These are phyloP conservation scores for Neospora caninum DNA, from an alignment of 169 alveolate species.

Conservation along the genomic window DNA sequence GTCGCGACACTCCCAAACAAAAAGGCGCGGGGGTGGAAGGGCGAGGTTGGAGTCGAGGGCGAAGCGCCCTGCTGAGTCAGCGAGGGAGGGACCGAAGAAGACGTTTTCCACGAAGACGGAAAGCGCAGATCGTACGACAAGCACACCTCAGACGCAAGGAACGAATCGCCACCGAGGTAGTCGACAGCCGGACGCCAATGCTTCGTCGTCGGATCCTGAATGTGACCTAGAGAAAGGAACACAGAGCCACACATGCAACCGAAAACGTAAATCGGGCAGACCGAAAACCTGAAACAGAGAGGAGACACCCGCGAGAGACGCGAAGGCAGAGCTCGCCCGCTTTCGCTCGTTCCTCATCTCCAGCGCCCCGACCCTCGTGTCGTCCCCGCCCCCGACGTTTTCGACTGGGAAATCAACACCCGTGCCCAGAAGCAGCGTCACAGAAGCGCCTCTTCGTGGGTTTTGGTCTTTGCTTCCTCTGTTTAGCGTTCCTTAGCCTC, in stretches of 20 bases:
- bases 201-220: constrained; percentile 8
- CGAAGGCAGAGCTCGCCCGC: no score
- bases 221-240: not conserved
- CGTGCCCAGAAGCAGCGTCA: no score
- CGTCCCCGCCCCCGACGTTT: no score
- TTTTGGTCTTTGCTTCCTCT: no score
- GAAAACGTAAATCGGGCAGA: not conserved
- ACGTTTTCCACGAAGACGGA: not conserved
- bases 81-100: constrained; percentile 4
- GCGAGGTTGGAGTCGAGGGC: not conserved
- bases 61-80: not conserved
- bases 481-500: no score
- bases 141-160: constrained; percentile 25
- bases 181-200: constrained; percentile 24
- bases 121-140: constrained; percentile 29
- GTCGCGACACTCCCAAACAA: constrained; percentile 23
- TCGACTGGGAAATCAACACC: no score
- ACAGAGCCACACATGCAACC: not conserved
- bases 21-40: constrained; percentile 32
- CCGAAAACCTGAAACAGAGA: not conserved
- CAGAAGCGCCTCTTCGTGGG: no score
- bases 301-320: no score
- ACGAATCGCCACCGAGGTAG: constrained; percentile 26
- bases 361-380: no score
- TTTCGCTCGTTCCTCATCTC: no score